These are phyloP conservation scores for Colletotrichum sp. DNA, from an alignment of 2,329 filamentous ascomycete species.

Conservation along the genomic window DNA sequence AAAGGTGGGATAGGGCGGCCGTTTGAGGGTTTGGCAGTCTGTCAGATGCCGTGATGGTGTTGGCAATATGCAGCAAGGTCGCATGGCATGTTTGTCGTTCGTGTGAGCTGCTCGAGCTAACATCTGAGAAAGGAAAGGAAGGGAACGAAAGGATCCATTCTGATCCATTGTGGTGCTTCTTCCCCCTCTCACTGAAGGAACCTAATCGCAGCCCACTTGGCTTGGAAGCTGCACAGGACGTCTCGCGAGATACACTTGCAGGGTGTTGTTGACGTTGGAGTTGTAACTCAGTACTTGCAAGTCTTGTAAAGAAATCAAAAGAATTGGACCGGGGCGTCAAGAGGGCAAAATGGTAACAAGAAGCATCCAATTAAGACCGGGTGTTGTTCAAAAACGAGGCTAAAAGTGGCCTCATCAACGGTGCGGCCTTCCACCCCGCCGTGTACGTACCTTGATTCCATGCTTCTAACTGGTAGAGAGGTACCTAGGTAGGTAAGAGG, in stretches of 20 bases:
- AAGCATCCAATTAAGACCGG: neutral
- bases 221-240: neutral
- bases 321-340: neutral
- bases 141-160: neutral
- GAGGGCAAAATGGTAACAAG: neutral
- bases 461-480: neutral
- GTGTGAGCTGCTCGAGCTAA: neutral
- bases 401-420: conserved; percentile 16
- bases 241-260: neutral
- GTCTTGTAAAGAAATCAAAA: neutral
- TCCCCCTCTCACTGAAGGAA: neutral
- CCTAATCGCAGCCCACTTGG: neutral
- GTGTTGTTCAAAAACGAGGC: neutral
- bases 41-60: neutral
- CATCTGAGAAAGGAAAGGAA: neutral
- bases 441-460: neutral
- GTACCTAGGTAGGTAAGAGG: neutral
- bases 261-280: neutral
- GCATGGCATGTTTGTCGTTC: neutral
- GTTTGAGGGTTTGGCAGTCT: neutral
- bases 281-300: neutral
- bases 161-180: neutral
- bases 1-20: neutral
- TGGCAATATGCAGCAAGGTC: neutral
- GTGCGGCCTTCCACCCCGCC: neutral